Conservation (phyloP, 2,329 filamentous ascomycete species). For the Hymenoscyphus occultus region DNA sequence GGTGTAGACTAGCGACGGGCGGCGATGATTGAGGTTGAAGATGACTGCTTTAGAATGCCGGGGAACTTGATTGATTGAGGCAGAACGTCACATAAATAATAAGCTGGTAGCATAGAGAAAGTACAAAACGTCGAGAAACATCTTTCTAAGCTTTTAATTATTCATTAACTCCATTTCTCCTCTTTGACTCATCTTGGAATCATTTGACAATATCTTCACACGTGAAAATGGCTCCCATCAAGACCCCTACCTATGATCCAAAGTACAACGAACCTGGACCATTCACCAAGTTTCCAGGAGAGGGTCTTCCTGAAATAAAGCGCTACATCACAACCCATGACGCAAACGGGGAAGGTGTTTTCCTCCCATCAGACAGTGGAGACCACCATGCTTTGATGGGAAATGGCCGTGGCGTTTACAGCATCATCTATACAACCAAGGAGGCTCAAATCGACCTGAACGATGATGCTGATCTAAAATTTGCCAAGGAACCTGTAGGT, state of each 20-base stretch:
- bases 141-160: background rate
- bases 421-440: constrained; percentile 24
- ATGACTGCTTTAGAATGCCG: background rate
- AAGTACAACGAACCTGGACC: background rate
- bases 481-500: constrained; percentile 3
- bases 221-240: background rate
- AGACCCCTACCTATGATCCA: background rate
- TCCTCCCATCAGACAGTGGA: constrained; percentile 19
- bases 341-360: constrained; percentile 21
- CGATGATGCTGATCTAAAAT: constrained; percentile 14
- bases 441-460: constrained; percentile 24
- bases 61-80: background rate
- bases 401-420: constrained; percentile 16
- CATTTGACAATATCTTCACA: background rate
- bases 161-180: background rate
- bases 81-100: background rate
- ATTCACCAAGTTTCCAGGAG: constrained; percentile 19
- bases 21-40: background rate
- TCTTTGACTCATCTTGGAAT: background rate
- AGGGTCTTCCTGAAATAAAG: constrained; percentile 15
- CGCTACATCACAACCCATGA: constrained; percentile 26
- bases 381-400: constrained; percentile 23
- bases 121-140: background rate
- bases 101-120: background rate
- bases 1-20: background rate